Percentiles rank a stretch among this genome's conserved stretches.
Conservation (phyloP, 164 flowering plant species). For the Tinospora cordifolia region DNA sequence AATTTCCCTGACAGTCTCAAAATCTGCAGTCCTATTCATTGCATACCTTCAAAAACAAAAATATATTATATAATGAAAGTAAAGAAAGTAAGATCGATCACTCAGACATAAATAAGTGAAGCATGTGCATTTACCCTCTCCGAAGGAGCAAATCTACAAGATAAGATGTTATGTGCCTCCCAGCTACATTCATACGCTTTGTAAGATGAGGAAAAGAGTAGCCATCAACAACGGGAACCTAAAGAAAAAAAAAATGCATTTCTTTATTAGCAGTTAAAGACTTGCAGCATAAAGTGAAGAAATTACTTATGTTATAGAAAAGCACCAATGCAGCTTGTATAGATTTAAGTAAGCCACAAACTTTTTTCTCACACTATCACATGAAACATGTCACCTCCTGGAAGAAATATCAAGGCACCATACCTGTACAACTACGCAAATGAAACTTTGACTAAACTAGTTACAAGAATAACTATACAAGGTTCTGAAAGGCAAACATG, state of each 20-base stretch:
- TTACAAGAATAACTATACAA: too few species aligned
- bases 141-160: conserved; percentile 90
- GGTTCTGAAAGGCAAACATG: too few species aligned
- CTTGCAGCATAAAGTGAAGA: background rate
- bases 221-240: conserved; percentile 99
- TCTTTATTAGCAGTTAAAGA: background rate
- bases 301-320: too few species aligned
- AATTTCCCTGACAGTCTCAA: conserved; percentile 90
- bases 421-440: too few species aligned
- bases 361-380: too few species aligned
- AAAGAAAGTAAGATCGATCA: background rate
- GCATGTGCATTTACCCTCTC: conserved; percentile 66
- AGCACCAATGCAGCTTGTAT: too few species aligned
- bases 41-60: conserved; percentile 62
- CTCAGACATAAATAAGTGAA: conserved; percentile 1
- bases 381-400: too few species aligned
- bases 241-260: conserved; percentile 8
- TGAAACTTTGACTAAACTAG: too few species aligned
- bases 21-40: conserved; percentile 81
- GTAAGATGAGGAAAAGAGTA: conserved; percentile 98
- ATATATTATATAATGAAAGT: conserved; percentile 6
- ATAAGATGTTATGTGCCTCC: conserved; percentile 94
- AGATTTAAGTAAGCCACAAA: too few species aligned
- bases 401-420: too few species aligned
- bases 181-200: conserved; percentile 98